Evolutionary conservation across 768 basidiomycete genomes (phyloP), one percentile per base, ranked within the genome.

Genomic region (Collybiopsis luxurians): DNA sequence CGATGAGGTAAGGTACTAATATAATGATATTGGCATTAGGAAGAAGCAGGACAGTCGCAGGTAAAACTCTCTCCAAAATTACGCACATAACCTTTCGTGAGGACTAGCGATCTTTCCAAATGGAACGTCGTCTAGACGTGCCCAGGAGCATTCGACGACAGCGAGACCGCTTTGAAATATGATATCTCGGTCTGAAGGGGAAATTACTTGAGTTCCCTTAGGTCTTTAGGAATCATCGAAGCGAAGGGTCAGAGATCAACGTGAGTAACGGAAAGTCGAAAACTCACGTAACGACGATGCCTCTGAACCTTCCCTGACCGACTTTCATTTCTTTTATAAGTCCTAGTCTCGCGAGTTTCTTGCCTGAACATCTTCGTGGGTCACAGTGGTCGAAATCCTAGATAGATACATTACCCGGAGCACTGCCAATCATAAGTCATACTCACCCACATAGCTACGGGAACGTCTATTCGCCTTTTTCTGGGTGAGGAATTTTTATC

Each of bases 121-220:
- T 1, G 97, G 97, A 7, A 99, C 87, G 56, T 98, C 97, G 45
- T 92, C 92, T 7, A 98, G 72, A 21, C 95, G 83, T 1, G 97
- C 96, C 97, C 97, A 99, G 3, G 93, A 96, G 69, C 96, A 98
- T 68, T 99, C 97, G 2, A 99, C 92, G n/a, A 99, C 97, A 0
- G 96, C 97, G 4, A 98, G 73, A 0, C 97, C 97, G 31, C 76
- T 75, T 44, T 79, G 75, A 0, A 81, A 74, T 9, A 98, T 76
- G 56, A 95, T 83, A 4, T 88, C 86, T n/a, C 84, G 81, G 66
- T 99, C 97, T 1, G 87, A 80, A 0, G 93, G 94, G 45, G 86
- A 90, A 21, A 98, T 79, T 23, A 89, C 75, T 62, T 83, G 79
- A 27, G 79, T 89, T 0, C 87, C 96, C 66, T 93, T 91, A 2